Evolutionary conservation across 768 basidiomycete genomes (phyloP).

Genomic region (Suillus brevipes): DNA sequence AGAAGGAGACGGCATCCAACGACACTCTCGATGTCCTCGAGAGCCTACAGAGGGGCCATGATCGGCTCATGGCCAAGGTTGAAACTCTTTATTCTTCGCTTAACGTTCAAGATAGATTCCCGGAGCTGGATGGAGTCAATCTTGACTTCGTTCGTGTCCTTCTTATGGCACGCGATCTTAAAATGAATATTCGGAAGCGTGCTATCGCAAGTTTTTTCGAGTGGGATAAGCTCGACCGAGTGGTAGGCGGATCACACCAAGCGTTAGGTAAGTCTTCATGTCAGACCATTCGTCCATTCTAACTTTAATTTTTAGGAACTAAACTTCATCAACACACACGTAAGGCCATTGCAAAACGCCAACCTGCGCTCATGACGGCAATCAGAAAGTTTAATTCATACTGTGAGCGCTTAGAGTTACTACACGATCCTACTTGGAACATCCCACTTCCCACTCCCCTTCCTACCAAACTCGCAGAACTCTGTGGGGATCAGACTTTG

Average conservation of each 20-base stretch:
- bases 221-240: slow-evolving; percentile 27
- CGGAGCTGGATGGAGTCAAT: slow-evolving; percentile 31
- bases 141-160: slow-evolving; percentile 30
- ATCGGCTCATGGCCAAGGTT: too few species aligned
- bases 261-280: slow-evolving; percentile 25
- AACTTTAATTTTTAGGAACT: slow-evolving; percentile 17
- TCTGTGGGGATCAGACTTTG: too few species aligned
- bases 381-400: slow-evolving; percentile 32
- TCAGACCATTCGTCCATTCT: background rate
- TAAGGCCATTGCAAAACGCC: slow-evolving; percentile 7
- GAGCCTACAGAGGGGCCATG: too few species aligned
- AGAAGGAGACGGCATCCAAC: too few species aligned
- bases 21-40: too few species aligned
- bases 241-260: slow-evolving; percentile 19
- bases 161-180: slow-evolving; percentile 31
- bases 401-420: slow-evolving; percentile 21
- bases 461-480: too few species aligned
- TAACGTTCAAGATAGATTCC: slow-evolving; percentile 34
- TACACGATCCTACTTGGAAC: slow-evolving; percentile 9
- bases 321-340: slow-evolving; percentile 29
- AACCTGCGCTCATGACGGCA: slow-evolving; percentile 24
- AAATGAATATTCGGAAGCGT: slow-evolving; percentile 26
- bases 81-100: slow-evolving; percentile 10
- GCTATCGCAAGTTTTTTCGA: slow-evolving; percentile 29
- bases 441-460: too few species aligned